Evolutionary conservation across 768 basidiomycete genomes (phyloP).

Genomic region (Atractiella rhizophila): DNA sequence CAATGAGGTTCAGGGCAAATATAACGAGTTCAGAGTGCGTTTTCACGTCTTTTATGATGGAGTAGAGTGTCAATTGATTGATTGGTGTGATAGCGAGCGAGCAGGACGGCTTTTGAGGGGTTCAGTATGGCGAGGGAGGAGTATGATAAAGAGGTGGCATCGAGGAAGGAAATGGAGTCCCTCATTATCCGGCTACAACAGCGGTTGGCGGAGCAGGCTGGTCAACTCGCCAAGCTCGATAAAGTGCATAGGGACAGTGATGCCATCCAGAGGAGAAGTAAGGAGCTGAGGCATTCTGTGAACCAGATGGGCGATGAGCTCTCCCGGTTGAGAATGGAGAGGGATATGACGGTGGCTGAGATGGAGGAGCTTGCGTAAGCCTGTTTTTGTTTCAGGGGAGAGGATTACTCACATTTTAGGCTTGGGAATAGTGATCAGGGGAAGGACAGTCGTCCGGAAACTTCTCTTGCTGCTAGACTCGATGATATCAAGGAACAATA

Average conservation of each 20-base stretch:
- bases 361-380: conserved; percentile 51
- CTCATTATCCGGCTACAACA: conserved; percentile 67
- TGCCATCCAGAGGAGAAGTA: conserved; percentile 47
- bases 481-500: conserved; percentile 73
- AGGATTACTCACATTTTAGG: not conserved
- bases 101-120: conserved; percentile 75
- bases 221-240: conserved; percentile 55
- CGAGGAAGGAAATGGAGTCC: conserved; percentile 68
- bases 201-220: conserved; percentile 68
- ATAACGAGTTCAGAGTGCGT: conserved; percentile 67
- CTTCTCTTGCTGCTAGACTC: conserved; percentile 57
- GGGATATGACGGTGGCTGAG: conserved; percentile 77
- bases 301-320: conserved; percentile 59
- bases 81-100: conserved; percentile 39
- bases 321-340: conserved; percentile 60
- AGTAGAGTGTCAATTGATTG: conserved; percentile 3
- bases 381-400: not conserved
- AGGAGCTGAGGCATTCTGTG: conserved; percentile 51
- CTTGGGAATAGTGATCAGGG: not conserved
- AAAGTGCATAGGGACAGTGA: conserved; percentile 48
- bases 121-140: conserved; percentile 77
- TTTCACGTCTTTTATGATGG: not conserved
- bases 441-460: conserved; percentile 19
- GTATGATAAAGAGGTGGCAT: conserved; percentile 71
- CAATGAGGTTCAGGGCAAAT: conserved; percentile 39